These are phyloP conservation scores for Xylariomycetidae sp. DNA, from an alignment of 2,329 filamentous ascomycete genomes.

Conservation along the genomic window DNA sequence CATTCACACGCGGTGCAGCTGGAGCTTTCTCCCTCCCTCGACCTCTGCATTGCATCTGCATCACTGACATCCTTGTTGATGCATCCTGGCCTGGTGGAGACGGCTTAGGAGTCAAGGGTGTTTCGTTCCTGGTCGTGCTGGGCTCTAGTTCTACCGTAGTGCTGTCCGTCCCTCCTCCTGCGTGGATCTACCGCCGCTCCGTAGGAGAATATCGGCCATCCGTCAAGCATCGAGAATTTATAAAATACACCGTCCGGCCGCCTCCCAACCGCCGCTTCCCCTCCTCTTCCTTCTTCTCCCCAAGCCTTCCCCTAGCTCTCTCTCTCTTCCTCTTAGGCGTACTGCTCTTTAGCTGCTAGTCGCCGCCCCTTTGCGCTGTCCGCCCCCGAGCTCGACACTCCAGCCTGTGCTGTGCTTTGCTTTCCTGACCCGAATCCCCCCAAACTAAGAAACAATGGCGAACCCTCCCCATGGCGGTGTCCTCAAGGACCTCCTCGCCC, in stretches of 20 bases:
- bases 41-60: too few species aligned
- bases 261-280: background rate
- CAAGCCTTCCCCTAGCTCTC: slow-evolving; percentile 1
- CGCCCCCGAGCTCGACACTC: too few species aligned
- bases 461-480: slow-evolving; percentile 80
- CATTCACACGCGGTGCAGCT: too few species aligned
- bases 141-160: too few species aligned
- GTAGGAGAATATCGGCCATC: slow-evolving; percentile 4
- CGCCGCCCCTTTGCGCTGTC: too few species aligned
- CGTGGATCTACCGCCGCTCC: slow-evolving; percentile 5
- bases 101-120: too few species aligned
- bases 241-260: slow-evolving; percentile 4
- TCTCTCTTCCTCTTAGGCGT: background rate
- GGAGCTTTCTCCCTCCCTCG: too few species aligned
- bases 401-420: background rate
- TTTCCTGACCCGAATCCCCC: background rate
- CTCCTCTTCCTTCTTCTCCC: background rate
- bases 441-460: slow-evolving; percentile 44
- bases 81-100: too few species aligned
- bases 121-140: too few species aligned
- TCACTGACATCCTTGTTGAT: too few species aligned
- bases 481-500: slow-evolving; percentile 95
- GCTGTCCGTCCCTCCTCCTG: too few species aligned
- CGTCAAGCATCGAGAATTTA: slow-evolving; percentile 3
- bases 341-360: too few species aligned